These are phyloP conservation scores for Trichoderma citrinoviride DNA, from an alignment of 2,329 filamentous ascomycete species.

Conservation along the genomic window DNA sequence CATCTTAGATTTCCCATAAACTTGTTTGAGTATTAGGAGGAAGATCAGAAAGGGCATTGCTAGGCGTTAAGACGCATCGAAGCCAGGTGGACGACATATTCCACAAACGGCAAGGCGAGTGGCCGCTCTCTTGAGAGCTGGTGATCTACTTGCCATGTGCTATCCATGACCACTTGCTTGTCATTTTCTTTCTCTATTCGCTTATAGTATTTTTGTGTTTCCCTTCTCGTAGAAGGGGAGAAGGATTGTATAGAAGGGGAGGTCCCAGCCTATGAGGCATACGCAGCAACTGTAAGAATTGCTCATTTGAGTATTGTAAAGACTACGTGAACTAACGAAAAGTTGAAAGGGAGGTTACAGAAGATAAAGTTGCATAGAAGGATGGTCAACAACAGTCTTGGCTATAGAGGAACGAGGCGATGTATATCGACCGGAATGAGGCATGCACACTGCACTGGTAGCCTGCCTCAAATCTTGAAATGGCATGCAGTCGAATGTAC, in stretches of 20 bases:
- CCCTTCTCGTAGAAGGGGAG: not conserved
- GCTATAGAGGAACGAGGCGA: no score
- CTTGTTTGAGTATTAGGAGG: not conserved
- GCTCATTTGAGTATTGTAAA: not conserved
- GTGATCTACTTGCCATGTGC: no score
- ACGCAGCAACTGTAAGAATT: not conserved
- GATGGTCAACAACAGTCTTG: no score
- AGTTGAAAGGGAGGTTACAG: not conserved
- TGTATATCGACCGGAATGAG: not conserved
- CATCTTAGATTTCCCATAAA: not conserved
- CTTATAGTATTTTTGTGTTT: not conserved
- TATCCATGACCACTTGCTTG: not conserved
- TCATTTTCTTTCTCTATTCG: not conserved
- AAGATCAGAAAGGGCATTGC: constrained; percentile 1
- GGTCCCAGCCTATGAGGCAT: not conserved
- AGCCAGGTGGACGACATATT: not conserved
- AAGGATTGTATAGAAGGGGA: not conserved
- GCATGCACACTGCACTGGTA: not conserved
- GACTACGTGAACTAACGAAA: not conserved
- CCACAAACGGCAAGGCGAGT: not conserved
- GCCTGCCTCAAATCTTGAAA: no score
- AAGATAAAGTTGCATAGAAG: not conserved
- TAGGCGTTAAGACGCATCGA: not conserved
- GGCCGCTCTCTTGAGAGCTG: not conserved
- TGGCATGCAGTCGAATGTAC: no score